Percentiles rank a stretch among this genome's conserved stretches.
These are phyloP conservation scores for Alternaria alternata DNA, from an alignment of 2,329 filamentous ascomycete species.

Conservation along the genomic window DNA sequence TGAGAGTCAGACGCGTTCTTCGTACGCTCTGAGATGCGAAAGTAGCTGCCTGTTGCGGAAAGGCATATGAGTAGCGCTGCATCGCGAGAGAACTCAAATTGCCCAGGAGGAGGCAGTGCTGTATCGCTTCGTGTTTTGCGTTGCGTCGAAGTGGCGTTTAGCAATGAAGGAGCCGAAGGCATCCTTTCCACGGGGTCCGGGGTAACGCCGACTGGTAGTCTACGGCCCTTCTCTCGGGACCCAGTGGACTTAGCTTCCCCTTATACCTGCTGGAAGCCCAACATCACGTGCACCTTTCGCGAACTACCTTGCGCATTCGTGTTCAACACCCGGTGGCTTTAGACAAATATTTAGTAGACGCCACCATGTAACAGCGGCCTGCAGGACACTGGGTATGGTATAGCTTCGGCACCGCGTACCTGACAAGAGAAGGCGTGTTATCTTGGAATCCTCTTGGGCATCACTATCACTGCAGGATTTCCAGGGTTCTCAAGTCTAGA, in stretches of 20 bases:
- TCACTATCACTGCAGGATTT: neutral
- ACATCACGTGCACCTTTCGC: neutral
- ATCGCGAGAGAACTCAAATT: neutral
- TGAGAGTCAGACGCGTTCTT: neutral
- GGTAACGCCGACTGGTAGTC: neutral
- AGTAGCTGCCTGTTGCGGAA: neutral
- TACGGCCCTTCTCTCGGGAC: neutral
- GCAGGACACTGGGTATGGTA: neutral
- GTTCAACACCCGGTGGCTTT: neutral
- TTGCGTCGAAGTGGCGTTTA: conserved; percentile 3
- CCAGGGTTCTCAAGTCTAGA: neutral
- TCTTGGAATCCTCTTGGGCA: neutral
- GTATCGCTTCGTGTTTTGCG: conserved; percentile 4
- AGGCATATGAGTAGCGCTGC: neutral
- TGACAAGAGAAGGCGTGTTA: neutral
- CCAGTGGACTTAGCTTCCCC: neutral
- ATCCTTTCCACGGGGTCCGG: neutral
- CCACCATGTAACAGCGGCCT: neutral
- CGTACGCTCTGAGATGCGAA: neutral
- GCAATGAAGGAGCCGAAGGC: neutral
- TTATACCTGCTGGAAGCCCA: neutral
- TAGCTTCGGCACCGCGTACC: neutral
- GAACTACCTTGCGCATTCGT: neutral
- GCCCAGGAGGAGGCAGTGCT: conserved; percentile 1
- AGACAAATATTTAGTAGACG: neutral